phyloP scores from a whole-genome alignment of 228 moss, liverwort and hornwort species.

The Sphagnum magellanicum region DNA sequence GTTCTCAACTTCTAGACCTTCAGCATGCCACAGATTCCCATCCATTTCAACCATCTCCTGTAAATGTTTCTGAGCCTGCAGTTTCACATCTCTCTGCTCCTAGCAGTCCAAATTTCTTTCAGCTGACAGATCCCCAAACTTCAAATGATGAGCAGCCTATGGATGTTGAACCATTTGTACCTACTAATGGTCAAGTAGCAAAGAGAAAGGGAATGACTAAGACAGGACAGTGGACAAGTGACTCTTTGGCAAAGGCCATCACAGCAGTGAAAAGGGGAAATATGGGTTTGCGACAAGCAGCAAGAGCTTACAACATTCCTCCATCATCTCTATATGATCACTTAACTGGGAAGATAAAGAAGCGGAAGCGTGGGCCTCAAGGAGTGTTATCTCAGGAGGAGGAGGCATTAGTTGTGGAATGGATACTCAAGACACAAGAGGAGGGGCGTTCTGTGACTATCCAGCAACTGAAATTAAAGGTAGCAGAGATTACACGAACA shows the following conservation, averaged over 20 bases:
- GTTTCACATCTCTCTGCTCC: no score
- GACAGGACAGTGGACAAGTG: background rate
- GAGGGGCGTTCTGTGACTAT: background rate
- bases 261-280: background rate
- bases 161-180: no score
- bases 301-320: background rate
- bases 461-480: background rate
- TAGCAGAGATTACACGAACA: background rate
- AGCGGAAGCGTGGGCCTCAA: background rate
- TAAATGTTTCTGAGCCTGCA: no score
- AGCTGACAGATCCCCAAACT: no score
- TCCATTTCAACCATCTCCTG: no score
- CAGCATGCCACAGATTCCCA: no score
- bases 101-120: no score
- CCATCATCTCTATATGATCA: background rate
- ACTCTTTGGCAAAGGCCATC: background rate
- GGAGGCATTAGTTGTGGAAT: background rate
- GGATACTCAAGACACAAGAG: slow-evolving; percentile 1
- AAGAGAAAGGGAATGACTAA: background rate
- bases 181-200: no score
- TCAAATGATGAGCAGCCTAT: no score
- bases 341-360: background rate
- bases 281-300: background rate
- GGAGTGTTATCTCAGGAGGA: background rate
- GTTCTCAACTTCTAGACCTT: no score